A percentile compares a stretch with the other conserved stretches of the same genome.
Evolutionary conservation across 495 filamentous ascomycete genomes (phyloP).

Genomic region (Aspergillus taichungensis): DNA sequence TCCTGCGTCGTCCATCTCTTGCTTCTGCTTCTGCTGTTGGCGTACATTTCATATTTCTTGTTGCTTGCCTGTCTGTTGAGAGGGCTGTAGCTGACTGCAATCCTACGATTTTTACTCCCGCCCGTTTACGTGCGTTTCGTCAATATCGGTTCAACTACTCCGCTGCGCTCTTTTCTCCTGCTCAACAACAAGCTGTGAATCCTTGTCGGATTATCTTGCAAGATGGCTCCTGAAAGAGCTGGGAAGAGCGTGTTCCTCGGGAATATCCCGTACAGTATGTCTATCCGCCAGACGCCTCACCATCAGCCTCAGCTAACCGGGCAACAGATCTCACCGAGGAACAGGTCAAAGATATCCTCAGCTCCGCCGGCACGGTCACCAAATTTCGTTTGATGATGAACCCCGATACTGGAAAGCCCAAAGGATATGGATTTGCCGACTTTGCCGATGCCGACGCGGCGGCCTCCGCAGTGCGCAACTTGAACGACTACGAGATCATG

Average conservation of each 20-base stretch:
- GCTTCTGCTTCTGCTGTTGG: no score
- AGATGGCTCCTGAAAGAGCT: constrained; percentile 47
- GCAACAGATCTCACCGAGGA: constrained; percentile 79
- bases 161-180: constrained; percentile 3
- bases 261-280: constrained; percentile 63
- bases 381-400: constrained; percentile 94
- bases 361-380: constrained; percentile 76
- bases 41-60: no score
- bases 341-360: constrained; percentile 85
- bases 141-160: no score
- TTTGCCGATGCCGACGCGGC: constrained; percentile 86
- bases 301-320: constrained; percentile 4
- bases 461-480: constrained; percentile 87
- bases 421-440: constrained; percentile 94
- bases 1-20: background rate
- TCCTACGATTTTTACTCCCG: no score
- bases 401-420: constrained; percentile 86
- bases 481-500: constrained; percentile 96
- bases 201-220: constrained; percentile 11
- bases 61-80: no score
- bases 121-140: no score
- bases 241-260: constrained; percentile 73
- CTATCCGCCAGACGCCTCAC: background rate
- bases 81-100: no score
- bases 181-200: constrained; percentile 2